These are phyloP conservation scores for Rasamsonia emersonii DNA, from an alignment of 2,329 filamentous ascomycete species.

Conservation along the genomic window DNA sequence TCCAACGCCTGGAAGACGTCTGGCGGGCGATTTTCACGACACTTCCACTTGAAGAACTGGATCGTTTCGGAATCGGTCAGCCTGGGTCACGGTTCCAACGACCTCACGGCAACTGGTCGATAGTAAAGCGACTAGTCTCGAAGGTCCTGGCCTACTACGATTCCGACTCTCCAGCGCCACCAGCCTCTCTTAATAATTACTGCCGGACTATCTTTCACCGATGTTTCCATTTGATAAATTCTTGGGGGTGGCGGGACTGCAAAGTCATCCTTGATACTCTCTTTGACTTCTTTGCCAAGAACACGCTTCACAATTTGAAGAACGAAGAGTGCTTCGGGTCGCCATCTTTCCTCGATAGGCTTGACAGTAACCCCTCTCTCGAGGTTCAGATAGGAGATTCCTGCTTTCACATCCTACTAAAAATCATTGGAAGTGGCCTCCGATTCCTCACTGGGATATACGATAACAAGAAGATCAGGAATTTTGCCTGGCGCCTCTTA, in stretches of 20 bases:
- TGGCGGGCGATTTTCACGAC: constrained; percentile 43
- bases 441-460: constrained; percentile 39
- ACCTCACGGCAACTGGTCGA: constrained; percentile 41
- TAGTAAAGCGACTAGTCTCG: constrained; percentile 38
- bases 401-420: constrained; percentile 53
- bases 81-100: constrained; percentile 32
- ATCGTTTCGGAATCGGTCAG: constrained; percentile 39
- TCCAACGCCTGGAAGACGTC: constrained; percentile 24
- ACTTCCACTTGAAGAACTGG: constrained; percentile 47
- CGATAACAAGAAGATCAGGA: constrained; percentile 46
- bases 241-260: constrained; percentile 51
- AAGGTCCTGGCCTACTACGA: constrained; percentile 42
- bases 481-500: constrained; percentile 49
- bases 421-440: constrained; percentile 45
- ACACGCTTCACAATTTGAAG: constrained; percentile 42
- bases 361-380: constrained; percentile 37
- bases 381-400: constrained; percentile 40
- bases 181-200: constrained; percentile 47
- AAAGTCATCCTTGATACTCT: constrained; percentile 45
- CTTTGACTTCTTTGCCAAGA: constrained; percentile 53
- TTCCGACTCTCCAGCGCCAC: constrained; percentile 28
- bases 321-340: constrained; percentile 46
- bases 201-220: constrained; percentile 43
- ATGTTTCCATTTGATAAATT: constrained; percentile 45
- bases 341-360: constrained; percentile 44